These are phyloP conservation scores for Ceratocystis destructans DNA, from an alignment of 2,329 filamentous ascomycete species.

Conservation along the genomic window DNA sequence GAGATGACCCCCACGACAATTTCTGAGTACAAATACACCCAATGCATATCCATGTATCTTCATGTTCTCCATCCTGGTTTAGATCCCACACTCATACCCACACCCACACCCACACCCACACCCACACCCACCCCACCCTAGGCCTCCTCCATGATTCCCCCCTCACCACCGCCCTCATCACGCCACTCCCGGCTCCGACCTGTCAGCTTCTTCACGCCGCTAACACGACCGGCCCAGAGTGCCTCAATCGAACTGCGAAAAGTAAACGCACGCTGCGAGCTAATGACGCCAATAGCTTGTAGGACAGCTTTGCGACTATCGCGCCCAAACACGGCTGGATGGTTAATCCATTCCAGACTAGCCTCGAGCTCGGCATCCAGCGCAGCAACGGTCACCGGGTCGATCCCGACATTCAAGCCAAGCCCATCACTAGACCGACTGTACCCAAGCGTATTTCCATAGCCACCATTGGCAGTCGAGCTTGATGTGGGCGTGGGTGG, in stretches of 20 bases:
- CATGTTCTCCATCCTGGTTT: no score
- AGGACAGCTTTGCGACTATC: constrained; percentile 92
- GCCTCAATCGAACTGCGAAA: constrained; percentile 82
- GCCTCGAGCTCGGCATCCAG: constrained; percentile 84
- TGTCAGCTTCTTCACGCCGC: constrained; percentile 66
- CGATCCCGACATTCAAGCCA: constrained; percentile 60
- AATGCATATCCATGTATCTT: no score
- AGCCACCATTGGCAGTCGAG: constrained; percentile 29
- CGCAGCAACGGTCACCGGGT: constrained; percentile 64
- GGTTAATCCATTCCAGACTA: constrained; percentile 92
- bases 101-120: background rate
- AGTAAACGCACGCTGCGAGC: constrained; percentile 83
- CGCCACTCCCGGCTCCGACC: constrained; percentile 85
- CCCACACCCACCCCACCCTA: constrained; percentile 25
- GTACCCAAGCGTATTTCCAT: constrained; percentile 33
- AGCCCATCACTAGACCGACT: constrained; percentile 45
- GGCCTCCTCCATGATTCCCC: constrained; percentile 47
- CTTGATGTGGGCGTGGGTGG: constrained; percentile 38
- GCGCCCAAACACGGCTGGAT: constrained; percentile 84
- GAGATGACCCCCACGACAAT: background rate
- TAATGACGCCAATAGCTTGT: constrained; percentile 93
- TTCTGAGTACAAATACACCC: background rate
- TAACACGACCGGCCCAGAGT: constrained; percentile 73
- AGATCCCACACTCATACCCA: no score
- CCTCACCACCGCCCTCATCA: constrained; percentile 66